These are phyloP conservation scores for Castanea mollissima DNA, from an alignment of 306 rosid species.

Conservation along the genomic window DNA sequence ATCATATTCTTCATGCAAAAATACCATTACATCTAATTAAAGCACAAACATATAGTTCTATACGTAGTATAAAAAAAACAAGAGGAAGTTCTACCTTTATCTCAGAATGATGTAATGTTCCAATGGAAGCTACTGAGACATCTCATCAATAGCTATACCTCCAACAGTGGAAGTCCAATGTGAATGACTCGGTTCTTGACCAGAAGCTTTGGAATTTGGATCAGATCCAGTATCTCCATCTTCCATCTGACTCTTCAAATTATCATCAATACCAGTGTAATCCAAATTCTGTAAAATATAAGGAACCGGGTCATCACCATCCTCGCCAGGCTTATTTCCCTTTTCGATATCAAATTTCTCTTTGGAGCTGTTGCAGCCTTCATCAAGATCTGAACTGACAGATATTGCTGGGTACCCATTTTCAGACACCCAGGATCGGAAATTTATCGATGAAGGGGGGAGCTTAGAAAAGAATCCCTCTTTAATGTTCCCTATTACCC, in stretches of 20 bases:
- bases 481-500: constrained; percentile 53
- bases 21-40: neutral
- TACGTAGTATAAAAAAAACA: constrained; percentile 18
- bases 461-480: constrained; percentile 70
- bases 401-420: constrained; percentile 39
- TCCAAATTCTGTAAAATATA: constrained; percentile 58
- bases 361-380: constrained; percentile 47
- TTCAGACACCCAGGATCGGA: constrained; percentile 59
- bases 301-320: constrained; percentile 39
- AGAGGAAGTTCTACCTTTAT: constrained; percentile 47
- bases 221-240: constrained; percentile 31
- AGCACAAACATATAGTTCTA: neutral
- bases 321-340: constrained; percentile 46
- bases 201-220: constrained; percentile 27
- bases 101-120: constrained; percentile 22
- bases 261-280: constrained; percentile 47
- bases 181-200: constrained; percentile 28
- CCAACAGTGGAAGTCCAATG: constrained; percentile 27
- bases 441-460: constrained; percentile 59
- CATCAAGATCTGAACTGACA: constrained; percentile 40
- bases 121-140: constrained; percentile 34
- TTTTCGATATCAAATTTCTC: constrained; percentile 58
- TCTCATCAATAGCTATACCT: neutral
- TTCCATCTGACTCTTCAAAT: constrained; percentile 36
- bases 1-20: constrained; percentile 13